Conservation (phyloP, 805 yeast genomes). For the Myxozyma mucilagina region DNA sequence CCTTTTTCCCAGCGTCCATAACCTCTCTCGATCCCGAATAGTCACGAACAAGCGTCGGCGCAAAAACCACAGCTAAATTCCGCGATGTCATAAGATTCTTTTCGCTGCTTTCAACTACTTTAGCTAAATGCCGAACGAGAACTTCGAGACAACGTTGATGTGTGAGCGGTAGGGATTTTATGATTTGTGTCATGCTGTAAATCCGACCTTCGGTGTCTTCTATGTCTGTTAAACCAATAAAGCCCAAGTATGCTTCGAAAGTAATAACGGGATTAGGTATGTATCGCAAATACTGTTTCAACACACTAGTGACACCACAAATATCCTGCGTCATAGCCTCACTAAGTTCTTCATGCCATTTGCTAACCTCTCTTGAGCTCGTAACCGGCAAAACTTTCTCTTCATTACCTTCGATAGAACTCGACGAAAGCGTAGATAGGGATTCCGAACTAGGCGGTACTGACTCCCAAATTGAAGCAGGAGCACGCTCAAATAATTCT, state of each 20-base stretch:
- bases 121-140: slow-evolving; percentile 64
- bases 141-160: slow-evolving; percentile 59
- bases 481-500: slow-evolving; percentile 41
- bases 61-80: slow-evolving; percentile 88
- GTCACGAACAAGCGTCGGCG: slow-evolving; percentile 87
- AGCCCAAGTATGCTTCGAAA: slow-evolving; percentile 63
- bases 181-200: slow-evolving; percentile 38
- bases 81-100: slow-evolving; percentile 77
- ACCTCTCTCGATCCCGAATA: slow-evolving; percentile 78
- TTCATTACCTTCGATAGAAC: slow-evolving; percentile 34
- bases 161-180: slow-evolving; percentile 63
- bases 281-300: slow-evolving; percentile 82
- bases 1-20: slow-evolving; percentile 77
- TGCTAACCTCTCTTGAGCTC: not conserved
- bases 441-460: slow-evolving; percentile 2
- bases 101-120: slow-evolving; percentile 54
- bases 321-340: slow-evolving; percentile 61
- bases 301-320: slow-evolving; percentile 80
- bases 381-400: slow-evolving; percentile 35
- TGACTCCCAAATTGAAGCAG: not conserved
- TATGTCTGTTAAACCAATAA: slow-evolving; percentile 49
- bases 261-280: slow-evolving; percentile 85
- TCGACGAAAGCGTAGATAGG: not conserved
- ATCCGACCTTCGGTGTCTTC: slow-evolving; percentile 31
- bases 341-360: slow-evolving; percentile 35